Percentiles rank a stretch among this genome's conserved stretches.
Evolutionary conservation across 75 land plant species (phyloP).

Genomic region (Chamaecyparis obtusa): DNA sequence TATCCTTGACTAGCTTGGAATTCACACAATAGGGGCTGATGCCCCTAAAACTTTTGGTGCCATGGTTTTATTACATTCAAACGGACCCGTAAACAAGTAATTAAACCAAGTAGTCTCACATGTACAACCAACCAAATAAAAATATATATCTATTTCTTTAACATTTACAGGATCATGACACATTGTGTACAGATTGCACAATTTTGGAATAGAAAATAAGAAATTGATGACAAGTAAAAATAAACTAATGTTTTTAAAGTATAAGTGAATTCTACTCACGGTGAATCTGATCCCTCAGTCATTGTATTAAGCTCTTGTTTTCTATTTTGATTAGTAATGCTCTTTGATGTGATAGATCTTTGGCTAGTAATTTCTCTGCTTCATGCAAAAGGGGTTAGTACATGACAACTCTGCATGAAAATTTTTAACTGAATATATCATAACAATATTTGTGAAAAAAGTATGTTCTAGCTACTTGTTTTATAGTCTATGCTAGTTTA

Average conservation of each 20-base stretch:
- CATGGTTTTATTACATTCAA: neutral
- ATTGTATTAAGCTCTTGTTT: neutral
- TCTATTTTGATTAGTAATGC: neutral
- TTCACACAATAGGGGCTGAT: neutral
- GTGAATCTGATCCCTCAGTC: neutral
- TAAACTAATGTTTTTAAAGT: neutral
- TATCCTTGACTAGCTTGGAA: neutral
- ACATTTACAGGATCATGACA: neutral
- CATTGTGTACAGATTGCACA: neutral
- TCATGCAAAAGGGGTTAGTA: neutral
- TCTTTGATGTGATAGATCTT: neutral
- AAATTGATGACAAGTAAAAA: neutral
- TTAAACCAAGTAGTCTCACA: neutral
- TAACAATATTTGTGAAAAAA: neutral
- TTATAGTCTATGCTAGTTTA: no score
- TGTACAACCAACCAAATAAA: neutral
- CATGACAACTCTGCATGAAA: neutral
- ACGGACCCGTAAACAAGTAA: neutral
- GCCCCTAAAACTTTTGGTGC: neutral
- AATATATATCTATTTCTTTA: neutral
- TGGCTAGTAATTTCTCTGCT: conserved; percentile 10
- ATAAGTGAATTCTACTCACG: neutral
- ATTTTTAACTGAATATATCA: neutral
- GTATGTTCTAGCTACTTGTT: no score
- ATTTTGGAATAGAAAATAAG: neutral